Percentiles rank a stretch among this genome's conserved stretches.
These are phyloP conservation scores for Parmelia sp. DNA, from an alignment of 495 filamentous ascomycete species.

Conservation along the genomic window DNA sequence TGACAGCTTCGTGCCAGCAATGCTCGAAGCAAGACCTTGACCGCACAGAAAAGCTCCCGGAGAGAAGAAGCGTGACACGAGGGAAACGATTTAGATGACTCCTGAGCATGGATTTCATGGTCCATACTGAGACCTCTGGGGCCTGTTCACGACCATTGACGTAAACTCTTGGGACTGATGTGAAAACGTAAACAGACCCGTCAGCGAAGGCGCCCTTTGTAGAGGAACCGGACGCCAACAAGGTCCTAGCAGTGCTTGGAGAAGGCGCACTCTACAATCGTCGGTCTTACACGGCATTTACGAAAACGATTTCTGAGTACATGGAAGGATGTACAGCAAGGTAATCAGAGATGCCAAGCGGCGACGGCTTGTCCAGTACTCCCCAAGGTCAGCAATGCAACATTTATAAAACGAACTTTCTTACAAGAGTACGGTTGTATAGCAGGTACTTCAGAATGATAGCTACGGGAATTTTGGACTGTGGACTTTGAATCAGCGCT, in stretches of 20 bases:
- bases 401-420: too few species aligned
- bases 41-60: not conserved
- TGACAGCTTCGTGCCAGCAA: not conserved
- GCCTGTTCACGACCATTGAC: not conserved
- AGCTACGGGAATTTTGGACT: too few species aligned
- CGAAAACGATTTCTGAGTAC: not conserved
- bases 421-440: too few species aligned
- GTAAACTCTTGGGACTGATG: not conserved
- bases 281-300: not conserved
- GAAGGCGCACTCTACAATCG: not conserved
- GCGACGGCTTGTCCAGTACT: too few species aligned
- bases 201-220: not conserved
- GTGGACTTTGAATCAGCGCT: too few species aligned
- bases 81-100: not conserved
- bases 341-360: too few species aligned
- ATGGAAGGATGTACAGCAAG: not conserved
- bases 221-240: not conserved
- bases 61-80: not conserved
- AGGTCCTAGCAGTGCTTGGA: not conserved
- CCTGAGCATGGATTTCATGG: not conserved
- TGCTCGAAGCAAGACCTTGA: not conserved
- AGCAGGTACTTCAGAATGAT: too few species aligned
- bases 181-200: not conserved
- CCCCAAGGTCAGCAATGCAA: too few species aligned
- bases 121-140: not conserved